phyloP scores from a whole-genome alignment of 768 basidiomycete species.

The Lactarius vividus region DNA sequence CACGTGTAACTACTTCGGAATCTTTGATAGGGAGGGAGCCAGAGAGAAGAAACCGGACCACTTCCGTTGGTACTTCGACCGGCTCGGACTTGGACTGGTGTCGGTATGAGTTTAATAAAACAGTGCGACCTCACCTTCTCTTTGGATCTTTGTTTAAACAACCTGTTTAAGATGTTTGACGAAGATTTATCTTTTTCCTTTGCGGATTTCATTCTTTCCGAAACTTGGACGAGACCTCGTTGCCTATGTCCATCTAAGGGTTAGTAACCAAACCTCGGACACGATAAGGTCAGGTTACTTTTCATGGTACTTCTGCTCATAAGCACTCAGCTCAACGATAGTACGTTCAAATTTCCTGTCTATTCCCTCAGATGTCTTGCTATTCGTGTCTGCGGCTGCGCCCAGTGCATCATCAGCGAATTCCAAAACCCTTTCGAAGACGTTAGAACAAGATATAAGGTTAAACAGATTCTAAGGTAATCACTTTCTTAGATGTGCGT shows the following conservation, averaged over 20 bases:
- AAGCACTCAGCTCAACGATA: background rate
- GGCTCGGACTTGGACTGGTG: background rate
- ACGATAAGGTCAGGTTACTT: background rate
- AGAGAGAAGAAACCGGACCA: conserved; percentile 7
- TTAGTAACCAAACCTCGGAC: background rate
- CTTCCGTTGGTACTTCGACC: background rate
- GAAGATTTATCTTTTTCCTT: background rate
- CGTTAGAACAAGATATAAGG: background rate
- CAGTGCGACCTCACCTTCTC: background rate
- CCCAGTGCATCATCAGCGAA: conserved; percentile 7
- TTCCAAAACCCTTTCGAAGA: background rate
- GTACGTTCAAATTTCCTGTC: background rate
- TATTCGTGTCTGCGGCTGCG: background rate
- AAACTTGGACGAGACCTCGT: no score
- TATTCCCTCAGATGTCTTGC: background rate
- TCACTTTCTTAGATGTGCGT: background rate
- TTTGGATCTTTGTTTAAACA: background rate
- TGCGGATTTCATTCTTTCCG: background rate
- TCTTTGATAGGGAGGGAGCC: background rate
- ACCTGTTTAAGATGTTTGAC: background rate
- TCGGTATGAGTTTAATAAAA: background rate
- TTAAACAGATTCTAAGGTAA: background rate
- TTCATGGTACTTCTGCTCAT: background rate
- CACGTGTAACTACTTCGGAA: conserved; percentile 4
- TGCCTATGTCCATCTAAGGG: background rate